Evolutionary conservation across 148 eudicot species (phyloP).

Genomic region (Suaeda aralocaspica): DNA sequence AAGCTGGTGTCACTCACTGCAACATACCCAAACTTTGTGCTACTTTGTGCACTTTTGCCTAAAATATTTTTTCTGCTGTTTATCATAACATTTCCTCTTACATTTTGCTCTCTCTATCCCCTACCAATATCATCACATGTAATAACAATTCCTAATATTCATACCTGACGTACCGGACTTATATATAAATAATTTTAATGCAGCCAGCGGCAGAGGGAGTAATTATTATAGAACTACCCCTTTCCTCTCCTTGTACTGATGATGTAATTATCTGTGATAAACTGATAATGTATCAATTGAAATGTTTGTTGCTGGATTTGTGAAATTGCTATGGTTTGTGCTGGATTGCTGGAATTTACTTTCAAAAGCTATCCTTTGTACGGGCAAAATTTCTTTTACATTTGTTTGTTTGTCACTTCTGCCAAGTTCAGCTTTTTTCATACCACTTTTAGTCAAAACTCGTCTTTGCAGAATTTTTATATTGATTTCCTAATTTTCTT

Average conservation of each 20-base stretch:
- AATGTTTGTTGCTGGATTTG: not conserved
- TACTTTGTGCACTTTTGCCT: no score
- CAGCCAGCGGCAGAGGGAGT: no score
- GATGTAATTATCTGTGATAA: not conserved
- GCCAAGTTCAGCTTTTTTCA: not conserved
- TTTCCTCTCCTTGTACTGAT: not conserved
- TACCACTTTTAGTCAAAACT: not conserved
- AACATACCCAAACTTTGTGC: no score
- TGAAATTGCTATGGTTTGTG: not conserved
- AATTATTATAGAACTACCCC: not conserved
- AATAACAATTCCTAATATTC: no score
- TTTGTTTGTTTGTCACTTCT: not conserved
- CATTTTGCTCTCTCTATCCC: no score
- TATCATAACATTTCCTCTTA: no score
- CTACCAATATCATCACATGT: no score
- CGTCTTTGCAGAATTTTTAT: not conserved
- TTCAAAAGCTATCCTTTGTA: not conserved
- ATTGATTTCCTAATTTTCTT: slow-evolving; percentile 4
- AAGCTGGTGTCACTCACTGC: no score
- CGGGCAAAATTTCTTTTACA: no score
- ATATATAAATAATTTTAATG: no score
- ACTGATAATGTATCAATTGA: not conserved
- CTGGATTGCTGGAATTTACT: not conserved
- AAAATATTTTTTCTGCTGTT: no score
- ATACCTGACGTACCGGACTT: not conserved